Percentiles rank a stretch among this genome's conserved stretches.
These are phyloP conservation scores for Aspergillus heteromorphus DNA, from an alignment of 495 filamentous ascomycete species.

Conservation along the genomic window DNA sequence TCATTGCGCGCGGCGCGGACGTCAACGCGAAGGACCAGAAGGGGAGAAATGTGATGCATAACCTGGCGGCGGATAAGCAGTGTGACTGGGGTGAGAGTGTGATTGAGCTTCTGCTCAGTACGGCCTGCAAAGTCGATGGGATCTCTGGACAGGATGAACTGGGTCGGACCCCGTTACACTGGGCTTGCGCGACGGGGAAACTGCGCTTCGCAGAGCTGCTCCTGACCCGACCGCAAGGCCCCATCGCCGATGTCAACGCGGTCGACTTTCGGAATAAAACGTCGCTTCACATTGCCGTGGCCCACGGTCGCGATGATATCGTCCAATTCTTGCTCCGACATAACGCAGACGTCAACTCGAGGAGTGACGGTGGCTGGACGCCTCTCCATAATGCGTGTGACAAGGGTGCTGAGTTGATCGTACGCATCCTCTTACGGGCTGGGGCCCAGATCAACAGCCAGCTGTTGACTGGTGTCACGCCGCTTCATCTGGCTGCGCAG, in stretches of 20 bases:
- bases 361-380: constrained; percentile 59
- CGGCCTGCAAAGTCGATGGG: constrained; percentile 40
- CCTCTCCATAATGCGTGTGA: constrained; percentile 61
- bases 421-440: constrained; percentile 42
- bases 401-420: constrained; percentile 46
- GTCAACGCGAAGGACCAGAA: constrained; percentile 39
- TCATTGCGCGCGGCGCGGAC: constrained; percentile 46
- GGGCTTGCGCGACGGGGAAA: constrained; percentile 61
- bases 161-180: constrained; percentile 55
- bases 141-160: constrained; percentile 37
- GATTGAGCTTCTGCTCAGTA: constrained; percentile 38
- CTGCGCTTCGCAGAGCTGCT: constrained; percentile 49
- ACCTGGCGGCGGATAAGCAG: constrained; percentile 51
- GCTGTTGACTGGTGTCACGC: constrained; percentile 54
- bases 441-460: constrained; percentile 53
- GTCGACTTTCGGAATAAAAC: constrained; percentile 56
- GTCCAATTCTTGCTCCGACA: constrained; percentile 49
- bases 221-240: constrained; percentile 37
- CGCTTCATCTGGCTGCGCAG: constrained; percentile 58
- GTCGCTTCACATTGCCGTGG: constrained; percentile 54
- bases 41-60: constrained; percentile 45
- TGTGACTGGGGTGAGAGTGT: constrained; percentile 50
- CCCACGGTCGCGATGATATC: constrained; percentile 48
- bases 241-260: constrained; percentile 44
- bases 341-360: constrained; percentile 48